A percentile compares a stretch with the other conserved stretches of the same genome.
These are phyloP conservation scores for Boletus smithii DNA, from an alignment of 1,284 basidiomycete genomes.

Conservation along the genomic window DNA sequence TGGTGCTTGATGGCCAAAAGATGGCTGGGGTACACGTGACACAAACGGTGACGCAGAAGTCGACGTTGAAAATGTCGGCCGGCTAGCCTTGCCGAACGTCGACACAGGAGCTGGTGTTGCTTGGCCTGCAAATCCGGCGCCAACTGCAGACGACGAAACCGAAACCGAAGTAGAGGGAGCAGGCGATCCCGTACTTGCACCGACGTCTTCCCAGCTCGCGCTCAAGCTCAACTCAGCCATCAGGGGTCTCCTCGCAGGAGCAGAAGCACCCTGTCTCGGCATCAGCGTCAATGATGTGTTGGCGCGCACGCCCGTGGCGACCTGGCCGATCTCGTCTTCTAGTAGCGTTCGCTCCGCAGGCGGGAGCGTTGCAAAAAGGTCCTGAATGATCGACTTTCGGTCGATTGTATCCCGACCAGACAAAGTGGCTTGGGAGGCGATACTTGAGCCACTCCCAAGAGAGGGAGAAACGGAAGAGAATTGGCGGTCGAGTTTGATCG, in stretches of 20 bases:
- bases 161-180: slow-evolving; percentile 9
- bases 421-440: slow-evolving; percentile 2
- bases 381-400: slow-evolving; percentile 66
- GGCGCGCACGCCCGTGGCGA: slow-evolving; percentile 19
- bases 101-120: neutral
- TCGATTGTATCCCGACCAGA: slow-evolving; percentile 35
- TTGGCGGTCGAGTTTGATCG: slow-evolving; percentile 71
- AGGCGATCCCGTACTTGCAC: slow-evolving; percentile 12
- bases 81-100: neutral
- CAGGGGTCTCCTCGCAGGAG: slow-evolving; percentile 13
- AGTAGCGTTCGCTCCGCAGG: slow-evolving; percentile 53
- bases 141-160: slow-evolving; percentile 2
- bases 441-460: slow-evolving; percentile 8
- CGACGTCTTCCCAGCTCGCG: slow-evolving; percentile 51
- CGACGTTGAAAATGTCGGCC: neutral
- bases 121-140: slow-evolving; percentile 7
- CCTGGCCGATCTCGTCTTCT: slow-evolving; percentile 46
- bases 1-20: slow-evolving; percentile 4
- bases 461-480: slow-evolving; percentile 38
- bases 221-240: slow-evolving; percentile 33
- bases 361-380: slow-evolving; percentile 59
- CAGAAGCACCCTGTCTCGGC: slow-evolving; percentile 10
- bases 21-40: slow-evolving; percentile 5
- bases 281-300: slow-evolving; percentile 8
- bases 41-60: slow-evolving; percentile 13